These are phyloP conservation scores for Hortiboletus rubellus DNA, from an alignment of 1,284 basidiomycete species.

Conservation along the genomic window DNA sequence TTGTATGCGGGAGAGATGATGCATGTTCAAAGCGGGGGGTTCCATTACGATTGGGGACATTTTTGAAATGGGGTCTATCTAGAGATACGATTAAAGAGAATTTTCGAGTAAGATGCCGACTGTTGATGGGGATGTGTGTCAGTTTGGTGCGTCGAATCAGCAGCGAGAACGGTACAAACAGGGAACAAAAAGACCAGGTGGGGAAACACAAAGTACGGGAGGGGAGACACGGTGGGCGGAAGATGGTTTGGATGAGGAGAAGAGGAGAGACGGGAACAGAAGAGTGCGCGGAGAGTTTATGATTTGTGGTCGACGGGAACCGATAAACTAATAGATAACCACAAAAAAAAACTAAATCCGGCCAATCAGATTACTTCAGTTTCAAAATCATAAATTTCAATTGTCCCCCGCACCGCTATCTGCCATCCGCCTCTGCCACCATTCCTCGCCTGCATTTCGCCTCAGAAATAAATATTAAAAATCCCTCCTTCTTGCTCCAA, in stretches of 20 bases:
- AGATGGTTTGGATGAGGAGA: constrained; percentile 17
- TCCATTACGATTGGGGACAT: constrained; percentile 48
- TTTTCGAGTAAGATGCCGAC: constrained; percentile 21
- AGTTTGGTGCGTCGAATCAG: not conserved
- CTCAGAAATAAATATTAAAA: constrained; percentile 9
- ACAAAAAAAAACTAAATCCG: constrained; percentile 31
- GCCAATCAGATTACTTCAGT: constrained; percentile 40
- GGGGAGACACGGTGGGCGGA: not conserved
- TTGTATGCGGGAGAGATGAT: constrained; percentile 46
- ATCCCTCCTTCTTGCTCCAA: not conserved
- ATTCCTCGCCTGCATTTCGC: not conserved
- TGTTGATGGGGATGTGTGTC: constrained; percentile 18
- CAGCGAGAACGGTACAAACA: constrained; percentile 4
- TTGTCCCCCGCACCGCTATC: constrained; percentile 15
- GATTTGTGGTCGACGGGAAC: constrained; percentile 38
- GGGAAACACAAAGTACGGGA: not conserved
- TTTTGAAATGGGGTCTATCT: constrained; percentile 31
- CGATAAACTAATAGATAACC: constrained; percentile 41
- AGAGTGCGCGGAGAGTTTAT: constrained; percentile 35
- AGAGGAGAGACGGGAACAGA: constrained; percentile 29
- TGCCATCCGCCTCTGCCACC: constrained; percentile 3
- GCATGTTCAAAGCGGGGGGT: constrained; percentile 47
- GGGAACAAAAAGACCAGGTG: not conserved
- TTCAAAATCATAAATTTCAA: constrained; percentile 28
- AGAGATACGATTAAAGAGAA: constrained; percentile 36